Percentiles rank a stretch among this genome's conserved stretches.
These are phyloP conservation scores for Thermothelomyces thermophilus DNA, from an alignment of 2,329 filamentous ascomycete genomes.

Conservation along the genomic window DNA sequence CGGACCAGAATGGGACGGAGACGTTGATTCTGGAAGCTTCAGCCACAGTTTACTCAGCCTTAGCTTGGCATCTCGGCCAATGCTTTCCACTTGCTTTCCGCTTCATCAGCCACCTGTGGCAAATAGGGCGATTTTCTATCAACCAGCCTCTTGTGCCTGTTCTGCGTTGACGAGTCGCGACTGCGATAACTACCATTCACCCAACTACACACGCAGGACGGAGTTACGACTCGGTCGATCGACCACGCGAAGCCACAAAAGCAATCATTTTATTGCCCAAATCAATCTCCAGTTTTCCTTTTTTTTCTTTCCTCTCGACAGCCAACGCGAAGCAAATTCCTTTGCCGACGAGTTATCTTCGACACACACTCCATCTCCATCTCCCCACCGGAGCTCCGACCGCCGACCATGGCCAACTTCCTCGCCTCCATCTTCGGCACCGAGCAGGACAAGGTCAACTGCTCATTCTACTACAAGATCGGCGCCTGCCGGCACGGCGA, in stretches of 20 bases:
- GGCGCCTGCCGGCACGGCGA: constrained; percentile 97
- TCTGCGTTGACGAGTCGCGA: too few species aligned
- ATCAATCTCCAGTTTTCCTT: too few species aligned
- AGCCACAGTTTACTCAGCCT: constrained; percentile 22
- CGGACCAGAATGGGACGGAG: neutral
- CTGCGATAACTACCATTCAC: too few species aligned
- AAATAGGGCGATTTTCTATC: constrained; percentile 11
- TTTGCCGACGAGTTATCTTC: neutral
- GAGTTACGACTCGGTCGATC: neutral
- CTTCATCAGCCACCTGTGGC: constrained; percentile 22
- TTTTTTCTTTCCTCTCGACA: too few species aligned
- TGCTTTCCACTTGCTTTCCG: too few species aligned
- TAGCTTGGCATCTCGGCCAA: constrained; percentile 3
- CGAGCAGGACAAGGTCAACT: constrained; percentile 99
- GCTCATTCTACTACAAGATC: constrained; percentile 99
- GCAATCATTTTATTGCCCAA: too few species aligned
- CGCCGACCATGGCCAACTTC: constrained; percentile 79
- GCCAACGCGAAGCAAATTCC: too few species aligned
- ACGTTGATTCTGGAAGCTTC: constrained; percentile 17
- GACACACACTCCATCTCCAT: neutral
- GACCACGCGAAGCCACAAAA: neutral
- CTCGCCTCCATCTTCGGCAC: constrained; percentile 99
- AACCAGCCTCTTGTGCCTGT: too few species aligned
- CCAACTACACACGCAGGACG: too few species aligned
- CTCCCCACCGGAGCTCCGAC: neutral